These are phyloP conservation scores for Vaccinium darrowii DNA, from an alignment of 148 eudicot genomes.

Conservation along the genomic window DNA sequence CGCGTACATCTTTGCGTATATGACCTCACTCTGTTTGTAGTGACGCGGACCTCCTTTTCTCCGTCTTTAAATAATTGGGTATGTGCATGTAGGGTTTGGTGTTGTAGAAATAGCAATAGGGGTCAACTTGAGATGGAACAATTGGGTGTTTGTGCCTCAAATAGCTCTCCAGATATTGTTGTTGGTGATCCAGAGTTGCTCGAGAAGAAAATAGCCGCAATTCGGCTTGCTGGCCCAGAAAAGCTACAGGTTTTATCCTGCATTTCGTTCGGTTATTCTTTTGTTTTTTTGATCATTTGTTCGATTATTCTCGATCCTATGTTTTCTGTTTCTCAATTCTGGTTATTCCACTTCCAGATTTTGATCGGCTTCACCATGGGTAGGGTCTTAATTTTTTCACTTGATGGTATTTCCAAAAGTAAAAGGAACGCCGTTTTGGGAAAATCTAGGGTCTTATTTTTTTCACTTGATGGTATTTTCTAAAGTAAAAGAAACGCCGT, in stretches of 20 bases:
- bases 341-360: not conserved
- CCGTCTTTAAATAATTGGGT: too few relatives aligned
- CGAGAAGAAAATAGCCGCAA: slow-evolving; percentile 51
- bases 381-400: not conserved
- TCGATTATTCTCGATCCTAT: not conserved
- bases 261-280: not conserved
- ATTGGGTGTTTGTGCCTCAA: slow-evolving; percentile 10
- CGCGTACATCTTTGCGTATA: not conserved
- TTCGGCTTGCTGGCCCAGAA: slow-evolving; percentile 54
- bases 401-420: too few relatives aligned
- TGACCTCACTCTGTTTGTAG: not conserved
- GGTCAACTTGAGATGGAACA: slow-evolving; percentile 20
- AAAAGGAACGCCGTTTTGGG: too few relatives aligned
- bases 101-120: slow-evolving; percentile 6
- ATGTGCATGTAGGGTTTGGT: slow-evolving; percentile 20
- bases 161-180: slow-evolving; percentile 27
- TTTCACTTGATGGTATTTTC: not conserved
- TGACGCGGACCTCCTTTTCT: not conserved
- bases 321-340: not conserved
- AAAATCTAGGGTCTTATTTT: too few relatives aligned
- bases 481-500: not conserved
- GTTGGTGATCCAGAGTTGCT: slow-evolving; percentile 50
- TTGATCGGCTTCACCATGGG: not conserved
- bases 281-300: not conserved
- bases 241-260: slow-evolving; percentile 64